These are phyloP conservation scores for Malus hybrid DNA, from an alignment of 331 rosid species.

Conservation along the genomic window DNA sequence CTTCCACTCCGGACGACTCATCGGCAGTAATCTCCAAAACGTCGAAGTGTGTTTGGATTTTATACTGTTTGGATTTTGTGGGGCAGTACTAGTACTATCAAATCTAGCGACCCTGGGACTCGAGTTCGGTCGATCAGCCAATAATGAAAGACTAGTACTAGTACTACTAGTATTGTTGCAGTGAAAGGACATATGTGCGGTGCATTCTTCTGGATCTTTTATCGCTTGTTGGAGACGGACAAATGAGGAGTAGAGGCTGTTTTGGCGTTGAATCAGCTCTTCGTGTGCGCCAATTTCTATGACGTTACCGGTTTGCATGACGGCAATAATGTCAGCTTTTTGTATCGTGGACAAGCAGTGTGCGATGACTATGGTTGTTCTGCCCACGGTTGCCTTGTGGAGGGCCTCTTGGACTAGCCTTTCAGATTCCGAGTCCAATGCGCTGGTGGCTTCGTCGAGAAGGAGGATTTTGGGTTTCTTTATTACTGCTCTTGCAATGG, in stretches of 20 bases:
- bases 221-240: slow-evolving; percentile 39
- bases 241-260: slow-evolving; percentile 42
- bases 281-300: slow-evolving; percentile 51
- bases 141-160: too few species aligned
- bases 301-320: slow-evolving; percentile 42
- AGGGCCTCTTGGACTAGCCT: slow-evolving; percentile 63
- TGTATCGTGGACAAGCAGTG: slow-evolving; percentile 55
- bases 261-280: slow-evolving; percentile 25
- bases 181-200: background rate
- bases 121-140: too few species aligned
- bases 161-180: slow-evolving; percentile 11
- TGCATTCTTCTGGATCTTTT: slow-evolving; percentile 7
- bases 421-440: slow-evolving; percentile 58
- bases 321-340: slow-evolving; percentile 47
- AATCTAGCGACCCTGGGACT: background rate
- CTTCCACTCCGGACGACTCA: slow-evolving; percentile 59
- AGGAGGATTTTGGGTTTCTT: slow-evolving; percentile 49
- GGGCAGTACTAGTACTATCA: background rate
- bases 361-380: slow-evolving; percentile 63
- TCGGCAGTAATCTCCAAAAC: slow-evolving; percentile 36
- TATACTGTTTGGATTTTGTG: background rate
- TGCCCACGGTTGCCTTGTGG: slow-evolving; percentile 33
- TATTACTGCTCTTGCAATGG: slow-evolving; percentile 58
- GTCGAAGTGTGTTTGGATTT: slow-evolving; percentile 20
- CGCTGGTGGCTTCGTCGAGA: slow-evolving; percentile 80